Evolutionary conservation across 1,284 basidiomycete genomes (phyloP).

Genomic region (Puccinia horiana): DNA sequence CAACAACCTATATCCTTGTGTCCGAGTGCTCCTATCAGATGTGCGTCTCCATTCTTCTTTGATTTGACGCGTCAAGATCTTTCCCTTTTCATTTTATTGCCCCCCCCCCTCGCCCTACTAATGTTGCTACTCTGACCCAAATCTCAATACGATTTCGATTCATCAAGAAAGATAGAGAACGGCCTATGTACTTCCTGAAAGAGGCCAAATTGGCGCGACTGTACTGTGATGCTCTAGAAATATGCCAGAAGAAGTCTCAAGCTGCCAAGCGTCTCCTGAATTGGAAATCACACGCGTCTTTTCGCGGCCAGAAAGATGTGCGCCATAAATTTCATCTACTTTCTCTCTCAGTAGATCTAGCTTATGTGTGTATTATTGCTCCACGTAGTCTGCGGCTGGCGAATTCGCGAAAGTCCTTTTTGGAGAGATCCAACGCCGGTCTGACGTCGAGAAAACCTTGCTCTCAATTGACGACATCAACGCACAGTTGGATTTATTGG

Average conservation of each 20-base stretch:
- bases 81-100: background rate
- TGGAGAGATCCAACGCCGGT: slow-evolving; percentile 79
- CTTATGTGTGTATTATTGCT: background rate
- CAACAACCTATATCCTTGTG: slow-evolving; percentile 62
- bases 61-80: background rate
- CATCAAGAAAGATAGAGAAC: slow-evolving; percentile 79
- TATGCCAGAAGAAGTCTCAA: slow-evolving; percentile 74
- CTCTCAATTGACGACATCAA: slow-evolving; percentile 80
- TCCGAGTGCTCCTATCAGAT: slow-evolving; percentile 62
- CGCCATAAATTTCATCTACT: background rate
- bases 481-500: slow-evolving; percentile 72
- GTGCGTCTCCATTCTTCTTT: slow-evolving; percentile 55
- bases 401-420: slow-evolving; percentile 82
- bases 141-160: background rate
- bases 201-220: slow-evolving; percentile 85
- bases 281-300: slow-evolving; percentile 80
- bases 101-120: background rate
- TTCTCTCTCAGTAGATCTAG: background rate
- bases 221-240: slow-evolving; percentile 81
- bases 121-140: background rate
- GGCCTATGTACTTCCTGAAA: slow-evolving; percentile 84
- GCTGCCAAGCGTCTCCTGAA: slow-evolving; percentile 72
- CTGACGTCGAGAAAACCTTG: slow-evolving; percentile 74
- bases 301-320: slow-evolving; percentile 61
- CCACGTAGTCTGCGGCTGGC: slow-evolving; percentile 62